Conservation (phyloP, 2,329 filamentous ascomycete genomes). For the Lachnum nothofagi region DNA sequence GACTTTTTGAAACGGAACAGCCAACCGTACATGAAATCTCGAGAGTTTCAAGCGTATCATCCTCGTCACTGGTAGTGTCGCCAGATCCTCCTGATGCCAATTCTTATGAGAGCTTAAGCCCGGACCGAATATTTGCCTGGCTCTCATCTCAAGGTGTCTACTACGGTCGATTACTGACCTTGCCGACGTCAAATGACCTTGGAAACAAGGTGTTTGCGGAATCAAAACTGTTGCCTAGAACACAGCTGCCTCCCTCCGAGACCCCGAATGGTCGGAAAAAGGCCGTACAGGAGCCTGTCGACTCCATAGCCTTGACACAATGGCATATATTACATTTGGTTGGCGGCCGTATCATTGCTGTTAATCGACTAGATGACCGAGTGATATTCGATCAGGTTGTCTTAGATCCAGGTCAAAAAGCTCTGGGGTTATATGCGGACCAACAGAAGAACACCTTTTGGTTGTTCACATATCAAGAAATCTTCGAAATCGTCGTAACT, state of each 20-base stretch:
- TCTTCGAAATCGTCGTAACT: conserved; percentile 86
- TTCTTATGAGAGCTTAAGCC: conserved; percentile 50
- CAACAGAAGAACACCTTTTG: conserved; percentile 95
- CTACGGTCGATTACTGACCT: conserved; percentile 71
- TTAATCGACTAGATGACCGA: conserved; percentile 80
- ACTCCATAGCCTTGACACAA: conserved; percentile 79
- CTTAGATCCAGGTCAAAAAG: conserved; percentile 70
- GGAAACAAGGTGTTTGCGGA: conserved; percentile 72
- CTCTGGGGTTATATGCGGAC: conserved; percentile 81
- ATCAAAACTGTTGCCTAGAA: conserved; percentile 69
- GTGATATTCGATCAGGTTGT: conserved; percentile 85
- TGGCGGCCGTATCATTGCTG: conserved; percentile 74
- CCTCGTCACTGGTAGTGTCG: conserved; percentile 68
- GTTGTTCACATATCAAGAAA: conserved; percentile 86
- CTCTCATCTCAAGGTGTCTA: conserved; percentile 80
- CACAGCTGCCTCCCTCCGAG: conserved; percentile 67
- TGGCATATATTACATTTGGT: conserved; percentile 87
- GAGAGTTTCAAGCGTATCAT: conserved; percentile 51
- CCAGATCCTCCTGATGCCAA: conserved; percentile 61
- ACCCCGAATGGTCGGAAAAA: conserved; percentile 59
- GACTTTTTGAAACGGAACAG: conserved; percentile 81
- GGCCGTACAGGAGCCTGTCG: conserved; percentile 65
- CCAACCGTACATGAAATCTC: conserved; percentile 70
- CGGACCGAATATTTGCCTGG: conserved; percentile 82
- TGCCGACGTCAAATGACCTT: conserved; percentile 56